Conservation (phyloP, 2,329 filamentous ascomycete genomes). For the Blumeriella jaapii region DNA sequence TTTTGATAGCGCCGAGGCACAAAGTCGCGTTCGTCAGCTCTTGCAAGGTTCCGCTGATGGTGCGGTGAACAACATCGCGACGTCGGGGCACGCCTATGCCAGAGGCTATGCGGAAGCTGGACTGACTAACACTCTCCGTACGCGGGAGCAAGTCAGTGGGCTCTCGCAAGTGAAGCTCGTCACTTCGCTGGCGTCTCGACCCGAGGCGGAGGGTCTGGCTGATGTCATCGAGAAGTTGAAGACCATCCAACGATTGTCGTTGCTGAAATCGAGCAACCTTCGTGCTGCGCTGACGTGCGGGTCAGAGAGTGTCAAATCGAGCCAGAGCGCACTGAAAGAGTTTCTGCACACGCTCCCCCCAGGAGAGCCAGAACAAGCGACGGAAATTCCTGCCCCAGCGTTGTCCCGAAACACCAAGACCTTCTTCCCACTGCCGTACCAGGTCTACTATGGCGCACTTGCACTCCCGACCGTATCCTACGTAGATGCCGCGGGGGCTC, state of each 20-base stretch:
- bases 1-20: conserved; percentile 73
- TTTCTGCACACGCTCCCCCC: conserved; percentile 57
- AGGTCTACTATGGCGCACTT: conserved; percentile 87
- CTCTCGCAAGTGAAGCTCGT: conserved; percentile 81
- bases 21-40: conserved; percentile 73
- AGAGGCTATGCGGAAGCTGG: conserved; percentile 73
- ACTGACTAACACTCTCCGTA: conserved; percentile 57
- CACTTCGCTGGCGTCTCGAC: conserved; percentile 63
- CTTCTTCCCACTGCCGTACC: conserved; percentile 90
- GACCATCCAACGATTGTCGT: conserved; percentile 67
- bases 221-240: conserved; percentile 78
- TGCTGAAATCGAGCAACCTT: conserved; percentile 55
- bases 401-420: conserved; percentile 51
- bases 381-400: conserved; percentile 25
- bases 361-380: conserved; percentile 30
- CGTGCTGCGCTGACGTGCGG: conserved; percentile 83
- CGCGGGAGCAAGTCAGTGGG: conserved; percentile 80
- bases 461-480: conserved; percentile 79
- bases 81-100: conserved; percentile 79
- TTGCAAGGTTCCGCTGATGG: conserved; percentile 80
- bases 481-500: conserved; percentile 59
- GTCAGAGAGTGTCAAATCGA: conserved; percentile 54
- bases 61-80: conserved; percentile 83
- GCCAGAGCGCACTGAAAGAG: conserved; percentile 56
- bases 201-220: conserved; percentile 54